These are phyloP conservation scores for Ehretia macrophylla DNA, from an alignment of 257 asterid genomes.

Conservation along the genomic window DNA sequence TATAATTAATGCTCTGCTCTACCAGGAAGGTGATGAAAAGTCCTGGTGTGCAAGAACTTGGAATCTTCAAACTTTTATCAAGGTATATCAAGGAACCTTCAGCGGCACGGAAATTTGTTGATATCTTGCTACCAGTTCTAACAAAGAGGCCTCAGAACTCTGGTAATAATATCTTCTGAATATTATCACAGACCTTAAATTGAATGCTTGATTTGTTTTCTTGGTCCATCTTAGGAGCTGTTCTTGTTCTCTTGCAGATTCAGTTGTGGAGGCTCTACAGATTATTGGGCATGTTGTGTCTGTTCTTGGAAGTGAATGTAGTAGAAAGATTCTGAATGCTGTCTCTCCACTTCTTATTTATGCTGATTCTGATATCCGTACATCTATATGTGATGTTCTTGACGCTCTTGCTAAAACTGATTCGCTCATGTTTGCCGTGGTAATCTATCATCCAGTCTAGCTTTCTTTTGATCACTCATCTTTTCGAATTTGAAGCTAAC, in stretches of 20 bases:
- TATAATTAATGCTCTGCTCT: conserved; percentile 7
- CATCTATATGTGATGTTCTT: conserved; percentile 72
- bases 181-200: not conserved
- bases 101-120: conserved; percentile 64
- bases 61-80: conserved; percentile 58
- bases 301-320: conserved; percentile 46
- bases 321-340: conserved; percentile 49
- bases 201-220: not conserved
- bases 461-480: not conserved
- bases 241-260: conserved; percentile 41
- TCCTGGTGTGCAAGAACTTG: conserved; percentile 63
- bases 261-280: conserved; percentile 44
- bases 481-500: not conserved
- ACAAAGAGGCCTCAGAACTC: conserved; percentile 47
- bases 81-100: conserved; percentile 58
- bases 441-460: conserved; percentile 21
- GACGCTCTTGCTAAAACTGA: conserved; percentile 66
- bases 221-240: not conserved
- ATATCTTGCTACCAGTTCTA: conserved; percentile 73
- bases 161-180: conserved; percentile 45
- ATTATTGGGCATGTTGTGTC: conserved; percentile 49
- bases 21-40: conserved; percentile 50
- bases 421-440: conserved; percentile 57
- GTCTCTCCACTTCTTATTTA: conserved; percentile 67
- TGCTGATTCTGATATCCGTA: conserved; percentile 52